Evolutionary conservation across 257 asterid genomes (phyloP), one percentile per base, ranked within the genome.

Genomic region (Solanum infundibuliforme): DNA sequence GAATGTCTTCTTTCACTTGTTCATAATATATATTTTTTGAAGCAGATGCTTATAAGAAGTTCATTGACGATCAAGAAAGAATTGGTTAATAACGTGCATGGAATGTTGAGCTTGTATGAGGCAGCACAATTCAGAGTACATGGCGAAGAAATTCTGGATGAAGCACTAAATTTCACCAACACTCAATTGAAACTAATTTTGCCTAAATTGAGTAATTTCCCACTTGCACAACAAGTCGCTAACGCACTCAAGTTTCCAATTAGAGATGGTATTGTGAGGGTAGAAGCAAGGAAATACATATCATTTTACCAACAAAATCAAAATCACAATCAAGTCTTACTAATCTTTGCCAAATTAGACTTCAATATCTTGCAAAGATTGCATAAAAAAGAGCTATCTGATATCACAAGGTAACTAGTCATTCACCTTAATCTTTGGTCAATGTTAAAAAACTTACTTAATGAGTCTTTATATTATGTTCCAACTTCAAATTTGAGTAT

Each of bases 231-330:
- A 16, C 83, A 86, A 87, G 85, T 89, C 23, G 84, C 43, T 14
- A 38, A 79, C 0, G 90, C 92, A 3, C 66, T 91, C 9, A 65
- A 65, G 11, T 46, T 52, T 21, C 92, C 92, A 18, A 88, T 89
- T 20, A 90, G 23, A 2, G 76, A 66, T 69, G 65, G 88, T 36
- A 35, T 90, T 82, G 38, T 86, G 11, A 87, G 92, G 76, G 39
- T 91, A 10, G 90, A 75, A 34, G 87, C 89, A 2, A 86, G 81
- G 23, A 83, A 73, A 52, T 90, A 46, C 83, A 87, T 91, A 66
- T 32, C 46, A 20, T 7, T 55, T 55, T 83, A 83, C 41, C 31
- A 66, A 27, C 35, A 66, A 66, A 6, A 66, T 27, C 52, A 43
- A 32, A 66, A 66, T 21, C 31, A 10, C 13, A n/a, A 86, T 25